Base-by-base conservation (phyloP, 768 basidiomycete species). In the Stropharia rugosoannulata region DNA sequence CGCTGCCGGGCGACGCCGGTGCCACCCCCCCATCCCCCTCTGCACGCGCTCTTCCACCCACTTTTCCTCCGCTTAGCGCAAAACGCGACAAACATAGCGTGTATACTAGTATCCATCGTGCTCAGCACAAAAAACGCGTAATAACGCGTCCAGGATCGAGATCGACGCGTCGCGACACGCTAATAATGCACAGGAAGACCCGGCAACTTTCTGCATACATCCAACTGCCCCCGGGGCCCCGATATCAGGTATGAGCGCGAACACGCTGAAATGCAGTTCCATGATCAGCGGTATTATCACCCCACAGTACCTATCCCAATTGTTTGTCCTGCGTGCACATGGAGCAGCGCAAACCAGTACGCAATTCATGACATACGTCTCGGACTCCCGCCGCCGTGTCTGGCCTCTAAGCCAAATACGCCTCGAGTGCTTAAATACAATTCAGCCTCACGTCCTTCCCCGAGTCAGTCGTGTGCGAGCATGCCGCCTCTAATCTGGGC, bases 41-140 rank as follows among this genome's bases (percentile, higher is more conserved):
- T 25, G 45, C 45, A 27, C 22, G 45, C 49, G 37, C 18, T 18
- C 36, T 32, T 32, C 18, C 13, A 19, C 43, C 43, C 44, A 57
- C 54, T 43, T 56, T 39, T 51, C 36, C 41, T 44, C 51, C 47
- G 44, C 54, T 59, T 12, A 43, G 27, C 54, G 51, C 54, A 47
- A 49, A 43, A 38, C 45, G 46, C 32, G 44, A 41, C 48, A 2
- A 49, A 37, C 22, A 5, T 37, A 16, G 10, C n/a, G 13, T 43
- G 13, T 25, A 40, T 32, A 16, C 35, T 44, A 12, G 19, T 51
- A 10, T 39, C 36, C 50, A 45, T 47, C 25, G n/a, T 52, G 13
- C 58, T 46, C 72, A 68, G 67, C 70, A 4, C 6, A 18, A 74
- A 76, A 64, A 60, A 75, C 78, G 77, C 78, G 77, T 76, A 69